Evolutionary conservation across 1,284 basidiomycete genomes (phyloP).

Genomic region (Porodaedalea pini): DNA sequence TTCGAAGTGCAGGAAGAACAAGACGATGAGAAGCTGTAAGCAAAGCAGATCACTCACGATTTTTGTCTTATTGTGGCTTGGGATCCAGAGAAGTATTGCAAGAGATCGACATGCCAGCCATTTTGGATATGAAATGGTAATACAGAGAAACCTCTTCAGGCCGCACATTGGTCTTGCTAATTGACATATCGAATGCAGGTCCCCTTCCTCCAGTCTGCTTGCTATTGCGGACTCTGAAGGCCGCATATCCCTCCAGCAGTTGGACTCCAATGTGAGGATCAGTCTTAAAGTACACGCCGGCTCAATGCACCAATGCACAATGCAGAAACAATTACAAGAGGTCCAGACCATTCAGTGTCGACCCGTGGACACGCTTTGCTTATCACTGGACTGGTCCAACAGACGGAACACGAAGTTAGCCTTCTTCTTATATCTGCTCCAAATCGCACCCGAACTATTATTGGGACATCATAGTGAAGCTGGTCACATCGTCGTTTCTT

Average conservation of each 20-base stretch:
- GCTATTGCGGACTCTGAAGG: constrained; percentile 85
- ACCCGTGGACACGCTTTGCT: constrained; percentile 60
- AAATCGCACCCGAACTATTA: constrained; percentile 14
- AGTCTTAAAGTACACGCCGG: not conserved
- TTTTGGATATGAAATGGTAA: constrained; percentile 94
- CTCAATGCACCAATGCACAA: not conserved
- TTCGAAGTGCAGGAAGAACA: constrained; percentile 40
- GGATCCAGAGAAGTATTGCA: constrained; percentile 60
- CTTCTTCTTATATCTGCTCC: not conserved
- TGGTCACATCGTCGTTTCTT: constrained; percentile 69
- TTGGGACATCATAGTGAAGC: constrained; percentile 34
- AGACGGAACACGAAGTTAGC: constrained; percentile 35
- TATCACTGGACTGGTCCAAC: constrained; percentile 88
- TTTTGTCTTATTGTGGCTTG: not conserved
- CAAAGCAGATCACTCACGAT: not conserved
- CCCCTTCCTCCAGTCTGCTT: constrained; percentile 44
- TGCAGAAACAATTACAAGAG: constrained; percentile 43
- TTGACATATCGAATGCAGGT: constrained; percentile 28
- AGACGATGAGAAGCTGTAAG: not conserved
- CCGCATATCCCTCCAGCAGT: constrained; percentile 58
- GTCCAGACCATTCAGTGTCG: constrained; percentile 56
- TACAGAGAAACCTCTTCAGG: not conserved
- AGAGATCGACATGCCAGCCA: constrained; percentile 71
- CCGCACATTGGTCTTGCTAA: too few relatives aligned
- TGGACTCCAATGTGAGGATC: constrained; percentile 44